phyloP scores from a whole-genome alignment of 352 stramenopile species.

The Phytophthora pluvialis region DNA sequence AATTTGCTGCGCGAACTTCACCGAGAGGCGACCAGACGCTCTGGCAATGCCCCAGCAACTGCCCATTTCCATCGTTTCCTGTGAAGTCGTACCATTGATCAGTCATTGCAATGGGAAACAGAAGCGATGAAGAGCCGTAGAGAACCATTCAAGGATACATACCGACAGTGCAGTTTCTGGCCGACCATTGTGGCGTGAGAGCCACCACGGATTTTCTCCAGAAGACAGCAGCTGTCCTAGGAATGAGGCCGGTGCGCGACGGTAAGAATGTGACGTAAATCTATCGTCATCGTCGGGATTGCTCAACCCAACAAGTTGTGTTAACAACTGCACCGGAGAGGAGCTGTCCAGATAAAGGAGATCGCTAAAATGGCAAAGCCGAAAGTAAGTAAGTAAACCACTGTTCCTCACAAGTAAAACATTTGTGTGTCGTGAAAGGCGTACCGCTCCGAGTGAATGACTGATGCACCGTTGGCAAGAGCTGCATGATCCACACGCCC shows the following conservation, averaged over 20 bases:
- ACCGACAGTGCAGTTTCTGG: slow-evolving; percentile 85
- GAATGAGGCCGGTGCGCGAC: slow-evolving; percentile 44
- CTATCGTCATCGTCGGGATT: slow-evolving; percentile 15
- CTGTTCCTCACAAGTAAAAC: background rate
- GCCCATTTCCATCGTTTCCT: slow-evolving; percentile 88
- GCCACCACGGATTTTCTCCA: slow-evolving; percentile 72
- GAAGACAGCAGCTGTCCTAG: slow-evolving; percentile 48
- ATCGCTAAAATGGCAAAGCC: slow-evolving; percentile 48
- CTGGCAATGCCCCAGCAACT: slow-evolving; percentile 81
- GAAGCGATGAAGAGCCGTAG: background rate
- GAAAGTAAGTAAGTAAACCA: background rate
- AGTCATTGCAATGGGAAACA: slow-evolving; percentile 3
- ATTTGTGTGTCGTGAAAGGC: slow-evolving; percentile 1
- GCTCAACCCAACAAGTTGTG: slow-evolving; percentile 38
- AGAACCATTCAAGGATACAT: slow-evolving; percentile 14
- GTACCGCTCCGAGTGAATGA: slow-evolving; percentile 69
- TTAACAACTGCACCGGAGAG: slow-evolving; percentile 42
- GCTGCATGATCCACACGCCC: slow-evolving; percentile 70
- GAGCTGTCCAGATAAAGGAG: slow-evolving; percentile 47
- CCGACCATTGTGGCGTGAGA: slow-evolving; percentile 74
- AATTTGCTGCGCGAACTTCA: slow-evolving; percentile 76
- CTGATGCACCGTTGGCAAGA: slow-evolving; percentile 65
- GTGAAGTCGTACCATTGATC: background rate
- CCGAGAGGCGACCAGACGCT: slow-evolving; percentile 64
- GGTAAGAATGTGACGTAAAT: slow-evolving; percentile 73